Percentiles rank a stretch among this genome's conserved stretches.
These are phyloP conservation scores for Aspergillus oerlinghausenensis DNA, from an alignment of 2,329 filamentous ascomycete genomes.

Conservation along the genomic window DNA sequence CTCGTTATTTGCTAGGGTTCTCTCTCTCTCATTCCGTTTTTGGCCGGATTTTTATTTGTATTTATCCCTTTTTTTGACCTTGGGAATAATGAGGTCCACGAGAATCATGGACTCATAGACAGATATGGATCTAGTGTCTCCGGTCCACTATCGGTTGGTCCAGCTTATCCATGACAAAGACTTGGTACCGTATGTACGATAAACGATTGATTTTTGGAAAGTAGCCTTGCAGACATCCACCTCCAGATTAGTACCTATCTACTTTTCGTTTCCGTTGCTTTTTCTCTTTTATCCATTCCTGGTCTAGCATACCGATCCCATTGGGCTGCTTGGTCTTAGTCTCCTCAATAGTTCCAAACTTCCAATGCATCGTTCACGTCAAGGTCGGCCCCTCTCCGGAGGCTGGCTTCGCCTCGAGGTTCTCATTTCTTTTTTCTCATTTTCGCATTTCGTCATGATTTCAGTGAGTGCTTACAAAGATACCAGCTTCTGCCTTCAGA, in stretches of 20 bases:
- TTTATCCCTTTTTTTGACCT: background rate
- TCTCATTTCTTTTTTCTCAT: background rate
- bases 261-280: slow-evolving; percentile 1
- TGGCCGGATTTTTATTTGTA: background rate
- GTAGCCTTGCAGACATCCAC: background rate
- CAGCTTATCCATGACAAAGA: background rate
- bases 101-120: background rate
- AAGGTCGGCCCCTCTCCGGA: slow-evolving; percentile 9
- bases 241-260: background rate
- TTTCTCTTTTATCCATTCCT: background rate
- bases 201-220: background rate
- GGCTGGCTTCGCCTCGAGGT: background rate
- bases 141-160: background rate
- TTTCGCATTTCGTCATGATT: background rate
- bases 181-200: background rate
- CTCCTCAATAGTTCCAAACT: slow-evolving; percentile 18
- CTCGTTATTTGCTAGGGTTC: background rate
- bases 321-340: slow-evolving; percentile 10
- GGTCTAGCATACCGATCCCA: slow-evolving; percentile 5
- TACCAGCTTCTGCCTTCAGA: background rate
- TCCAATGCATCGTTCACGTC: background rate
- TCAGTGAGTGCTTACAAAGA: background rate
- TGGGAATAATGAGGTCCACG: background rate
- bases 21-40: background rate
- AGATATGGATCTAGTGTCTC: background rate